phyloP scores from a whole-genome alignment of 768 basidiomycete genomes.

The Boletus rufocinnamomeus region DNA sequence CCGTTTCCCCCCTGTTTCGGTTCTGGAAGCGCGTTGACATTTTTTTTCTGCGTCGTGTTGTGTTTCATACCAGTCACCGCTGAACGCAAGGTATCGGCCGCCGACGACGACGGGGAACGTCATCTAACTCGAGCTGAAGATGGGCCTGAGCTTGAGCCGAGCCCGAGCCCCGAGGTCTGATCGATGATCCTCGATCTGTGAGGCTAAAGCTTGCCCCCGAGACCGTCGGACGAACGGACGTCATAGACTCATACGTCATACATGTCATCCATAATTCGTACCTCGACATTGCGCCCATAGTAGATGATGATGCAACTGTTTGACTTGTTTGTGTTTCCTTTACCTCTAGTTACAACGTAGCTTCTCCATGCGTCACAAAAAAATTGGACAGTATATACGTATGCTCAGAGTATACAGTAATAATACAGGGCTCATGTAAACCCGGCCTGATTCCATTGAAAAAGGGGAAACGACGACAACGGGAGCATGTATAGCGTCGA shows the following conservation, averaged over 20 bases:
- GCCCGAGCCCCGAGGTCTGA: not conserved
- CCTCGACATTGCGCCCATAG: no score
- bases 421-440: constrained; percentile 21
- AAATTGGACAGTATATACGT: constrained; percentile 18
- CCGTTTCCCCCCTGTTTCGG: no score
- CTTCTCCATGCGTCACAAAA: not conserved
- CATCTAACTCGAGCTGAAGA: not conserved
- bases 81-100: constrained; percentile 48
- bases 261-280: not conserved
- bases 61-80: constrained; percentile 46
- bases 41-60: not conserved
- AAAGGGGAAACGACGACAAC: not conserved
- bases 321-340: not conserved
- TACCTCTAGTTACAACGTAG: not conserved
- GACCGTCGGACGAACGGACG: not conserved
- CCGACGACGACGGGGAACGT: not conserved
- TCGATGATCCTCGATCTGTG: not conserved
- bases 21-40: not conserved
- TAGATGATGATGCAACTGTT: not conserved
- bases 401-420: constrained; percentile 24
- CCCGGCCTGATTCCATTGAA: constrained; percentile 10
- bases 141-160: not conserved
- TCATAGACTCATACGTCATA: not conserved
- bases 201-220: not conserved
- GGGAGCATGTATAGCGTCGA: not conserved